Base-by-base conservation (phyloP, 2,329 filamentous ascomycete species). In the Teratosphaeria epicoccoides region DNA sequence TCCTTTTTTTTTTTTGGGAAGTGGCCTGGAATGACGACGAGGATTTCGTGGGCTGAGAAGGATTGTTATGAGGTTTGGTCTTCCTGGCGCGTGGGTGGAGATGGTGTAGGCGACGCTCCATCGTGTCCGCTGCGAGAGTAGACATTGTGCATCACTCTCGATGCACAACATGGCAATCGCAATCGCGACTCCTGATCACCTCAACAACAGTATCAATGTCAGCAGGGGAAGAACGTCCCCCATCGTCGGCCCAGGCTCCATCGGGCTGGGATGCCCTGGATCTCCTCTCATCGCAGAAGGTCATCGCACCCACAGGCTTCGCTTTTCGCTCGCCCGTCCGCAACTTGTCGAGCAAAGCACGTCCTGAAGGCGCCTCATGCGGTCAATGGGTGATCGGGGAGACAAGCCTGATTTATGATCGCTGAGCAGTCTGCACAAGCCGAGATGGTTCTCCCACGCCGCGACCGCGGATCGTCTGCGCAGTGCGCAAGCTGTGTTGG, bases 251-350 rank as follows among this genome's bases (percentile, higher is more conserved):
- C 70, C 73, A 10, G 72, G 73, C 54, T 75, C 70, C 64, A 74
- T 77, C 51, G 75, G n/a, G 74, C 43, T 71, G 70, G 60, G 71
- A 74, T 24, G 66, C 77, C 37, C 63, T 77, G 23, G 70, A 74
- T 5, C 61, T 71, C 6, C 67, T 77, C 67, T 77, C 14, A 57
- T 72, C 40, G 59, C 60, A 46, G 70, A 74, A 50, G 54, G 58
- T 1, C 60, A 61, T n/a, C 50, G 46, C 40, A 4, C 69, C 77
- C 25, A 74, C 71, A 0, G 68, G 65, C 1, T 66, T 70, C 22
- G 69, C n/a, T n/a, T n/a, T 72, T n/a, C 67, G 71, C 25, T n/a
- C n/a, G n/a, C n/a, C n/a, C 62, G 70, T n/a, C 56, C 70, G 54
- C 63, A 65, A 48, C 66, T 70, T 47, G 70, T 63, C 4, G 60